phyloP scores from a whole-genome alignment of 805 yeast species.

The Groenewaldozyma tartarivorans region DNA sequence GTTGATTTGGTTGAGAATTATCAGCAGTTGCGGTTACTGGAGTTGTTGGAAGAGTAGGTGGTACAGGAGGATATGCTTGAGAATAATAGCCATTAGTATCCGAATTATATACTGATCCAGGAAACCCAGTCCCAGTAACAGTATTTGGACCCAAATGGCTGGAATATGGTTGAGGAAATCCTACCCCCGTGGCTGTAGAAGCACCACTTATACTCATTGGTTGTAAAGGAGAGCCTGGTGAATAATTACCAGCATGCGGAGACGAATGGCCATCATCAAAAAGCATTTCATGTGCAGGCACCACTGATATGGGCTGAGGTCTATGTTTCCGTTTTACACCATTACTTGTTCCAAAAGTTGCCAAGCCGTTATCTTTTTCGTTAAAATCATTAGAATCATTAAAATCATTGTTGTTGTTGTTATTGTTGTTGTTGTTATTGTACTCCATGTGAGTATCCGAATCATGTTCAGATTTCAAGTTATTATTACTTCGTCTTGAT shows the following conservation, averaged over 20 bases:
- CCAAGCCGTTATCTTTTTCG: too few species aligned
- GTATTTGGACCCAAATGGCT: too few species aligned
- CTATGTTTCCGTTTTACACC: background rate
- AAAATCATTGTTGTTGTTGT: conserved; percentile 5
- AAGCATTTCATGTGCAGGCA: background rate
- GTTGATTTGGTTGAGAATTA: conserved; percentile 4
- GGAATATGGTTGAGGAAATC: too few species aligned
- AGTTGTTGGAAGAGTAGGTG: conserved; percentile 10
- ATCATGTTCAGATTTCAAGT: too few species aligned
- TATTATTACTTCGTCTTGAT: too few species aligned
- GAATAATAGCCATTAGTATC: conserved; percentile 1
- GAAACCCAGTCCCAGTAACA: too few species aligned
- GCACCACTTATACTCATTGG: too few species aligned
- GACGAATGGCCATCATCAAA: background rate
- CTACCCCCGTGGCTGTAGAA: too few species aligned
- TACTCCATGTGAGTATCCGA: background rate
- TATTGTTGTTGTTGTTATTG: conserved; percentile 8
- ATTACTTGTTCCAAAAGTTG: too few species aligned
- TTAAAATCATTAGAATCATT: too few species aligned
- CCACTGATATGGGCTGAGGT: background rate
- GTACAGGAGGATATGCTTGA: conserved; percentile 11
- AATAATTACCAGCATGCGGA: background rate
- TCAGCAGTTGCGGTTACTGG: conserved; percentile 8
- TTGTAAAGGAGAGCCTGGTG: background rate
- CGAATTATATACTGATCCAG: background rate